A percentile compares a stretch with the other conserved stretches of the same genome.
These are phyloP conservation scores for Pulicaria dysenterica DNA, from an alignment of 129 eudicot species.

Conservation along the genomic window DNA sequence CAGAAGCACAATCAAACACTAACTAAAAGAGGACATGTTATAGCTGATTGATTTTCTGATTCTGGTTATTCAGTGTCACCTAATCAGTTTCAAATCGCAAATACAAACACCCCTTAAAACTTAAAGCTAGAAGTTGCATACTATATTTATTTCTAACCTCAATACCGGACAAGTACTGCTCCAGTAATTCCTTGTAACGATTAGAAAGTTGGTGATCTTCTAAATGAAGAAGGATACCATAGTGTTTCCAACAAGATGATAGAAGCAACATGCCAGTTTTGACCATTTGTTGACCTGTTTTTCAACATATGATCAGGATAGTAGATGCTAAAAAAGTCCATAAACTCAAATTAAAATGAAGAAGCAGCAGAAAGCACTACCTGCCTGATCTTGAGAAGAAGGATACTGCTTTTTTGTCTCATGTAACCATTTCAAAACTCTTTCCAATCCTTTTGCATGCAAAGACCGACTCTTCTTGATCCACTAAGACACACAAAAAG, in stretches of 20 bases:
- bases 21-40: neutral
- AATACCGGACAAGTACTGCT: constrained; percentile 80
- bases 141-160: constrained; percentile 54
- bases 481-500: constrained; percentile 58
- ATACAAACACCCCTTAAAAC: neutral
- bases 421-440: constrained; percentile 68
- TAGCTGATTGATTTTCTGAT: neutral
- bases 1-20: constrained; percentile 8
- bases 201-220: constrained; percentile 55
- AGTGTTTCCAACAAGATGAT: constrained; percentile 97
- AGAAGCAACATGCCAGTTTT: constrained; percentile 72
- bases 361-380: constrained; percentile 42
- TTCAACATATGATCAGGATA: constrained; percentile 20
- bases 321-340: constrained; percentile 1
- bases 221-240: constrained; percentile 69
- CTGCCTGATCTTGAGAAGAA: constrained; percentile 51
- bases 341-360: neutral
- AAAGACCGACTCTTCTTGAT: constrained; percentile 80
- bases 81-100: neutral
- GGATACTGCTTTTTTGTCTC: constrained; percentile 46
- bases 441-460: constrained; percentile 77
- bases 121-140: constrained; percentile 7
- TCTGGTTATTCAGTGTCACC: constrained; percentile 3
- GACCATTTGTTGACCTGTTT: constrained; percentile 46
- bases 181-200: constrained; percentile 55